Evolutionary conservation across 1,284 basidiomycete genomes (phyloP).

Genomic region (Rhodofomes roseus): DNA sequence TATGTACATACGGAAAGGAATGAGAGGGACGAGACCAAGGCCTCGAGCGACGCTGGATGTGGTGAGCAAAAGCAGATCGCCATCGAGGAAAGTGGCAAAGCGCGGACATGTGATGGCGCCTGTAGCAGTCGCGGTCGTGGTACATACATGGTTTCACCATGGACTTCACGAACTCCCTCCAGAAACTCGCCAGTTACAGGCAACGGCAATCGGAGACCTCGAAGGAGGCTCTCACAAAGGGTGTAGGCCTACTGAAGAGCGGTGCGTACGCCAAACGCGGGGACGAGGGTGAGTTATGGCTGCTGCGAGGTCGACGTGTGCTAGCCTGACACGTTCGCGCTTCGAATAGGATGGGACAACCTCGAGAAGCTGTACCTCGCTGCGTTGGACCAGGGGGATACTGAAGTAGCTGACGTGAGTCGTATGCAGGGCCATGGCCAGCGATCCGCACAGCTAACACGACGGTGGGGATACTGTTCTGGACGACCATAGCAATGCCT

Average conservation of each 20-base stretch:
- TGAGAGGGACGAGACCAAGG: neutral
- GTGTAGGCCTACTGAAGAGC: conserved; percentile 52
- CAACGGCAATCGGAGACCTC: conserved; percentile 67
- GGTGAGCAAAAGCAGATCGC: neutral
- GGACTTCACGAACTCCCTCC: conserved; percentile 50
- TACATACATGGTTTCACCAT: conserved; percentile 19
- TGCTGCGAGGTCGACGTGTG: neutral
- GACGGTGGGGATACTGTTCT: too few relatives aligned
- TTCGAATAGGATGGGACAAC: conserved; percentile 71
- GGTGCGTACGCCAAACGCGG: conserved; percentile 47
- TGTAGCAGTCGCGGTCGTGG: neutral
- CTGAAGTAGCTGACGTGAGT: conserved; percentile 83
- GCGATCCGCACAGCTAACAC: neutral
- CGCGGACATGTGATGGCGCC: conserved; percentile 5
- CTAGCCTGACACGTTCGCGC: neutral
- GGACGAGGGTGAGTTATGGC: conserved; percentile 49
- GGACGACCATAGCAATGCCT: conserved; percentile 53
- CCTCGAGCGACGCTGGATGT: neutral
- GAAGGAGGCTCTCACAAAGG: conserved; percentile 67
- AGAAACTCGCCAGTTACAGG: conserved; percentile 68
- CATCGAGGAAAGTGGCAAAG: neutral
- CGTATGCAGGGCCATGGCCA: neutral
- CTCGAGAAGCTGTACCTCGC: conserved; percentile 88
- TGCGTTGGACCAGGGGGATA: conserved; percentile 77
- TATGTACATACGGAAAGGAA: neutral